Base-by-base conservation (phyloP, 192 early-diverging fungal species). In the Bifiguratus adelaidae region DNA sequence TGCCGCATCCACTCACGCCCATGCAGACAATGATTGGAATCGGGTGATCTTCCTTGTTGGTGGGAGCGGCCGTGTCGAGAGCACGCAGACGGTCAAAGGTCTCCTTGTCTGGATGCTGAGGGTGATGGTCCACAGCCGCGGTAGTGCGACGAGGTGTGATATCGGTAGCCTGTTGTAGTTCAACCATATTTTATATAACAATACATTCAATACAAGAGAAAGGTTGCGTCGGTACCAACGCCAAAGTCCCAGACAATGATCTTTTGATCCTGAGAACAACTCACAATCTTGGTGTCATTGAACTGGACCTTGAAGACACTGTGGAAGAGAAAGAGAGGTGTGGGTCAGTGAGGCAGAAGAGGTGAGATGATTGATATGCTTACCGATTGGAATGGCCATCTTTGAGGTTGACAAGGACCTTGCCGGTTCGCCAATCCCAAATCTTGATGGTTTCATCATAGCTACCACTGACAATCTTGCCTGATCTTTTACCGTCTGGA, bases 371-470 rank as follows among this genome's bases (percentile, higher is more conserved):
- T 16, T 13, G 18, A 15, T 29, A 16, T 11, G 33, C 57, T 48
- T 53, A 68, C 64, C 75, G 60, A 48, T 71, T 73, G n/a, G 69
- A 67, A 61, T 81, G 78, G 23, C 60, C 65, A 41, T 76, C 71
- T 22, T 60, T 64, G 44, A 85, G 52, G 26, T 67, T 71, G 36
- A 67, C 64, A 0, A 82, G 12, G 21, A 81, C 50, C 30, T 58
- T 59, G 1, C 91, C 91, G 0, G 74, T 81, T 23, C 74, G 61
- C 33, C 83, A 52, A 41, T 83, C 75, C 93, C 93, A 96, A 15
- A 96, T 72, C 60, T 89, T 93, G 46, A 96, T 60, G 2, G 82
- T 77, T 51, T 86, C 77, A 55, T 95, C 86, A 58, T 96, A 96
- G 18, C 82, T 80, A 2, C 88, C 92, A n/a, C 85, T 86, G 13